These are phyloP conservation scores for Glonium stellatum DNA, from an alignment of 495 filamentous ascomycete species.

Conservation along the genomic window DNA sequence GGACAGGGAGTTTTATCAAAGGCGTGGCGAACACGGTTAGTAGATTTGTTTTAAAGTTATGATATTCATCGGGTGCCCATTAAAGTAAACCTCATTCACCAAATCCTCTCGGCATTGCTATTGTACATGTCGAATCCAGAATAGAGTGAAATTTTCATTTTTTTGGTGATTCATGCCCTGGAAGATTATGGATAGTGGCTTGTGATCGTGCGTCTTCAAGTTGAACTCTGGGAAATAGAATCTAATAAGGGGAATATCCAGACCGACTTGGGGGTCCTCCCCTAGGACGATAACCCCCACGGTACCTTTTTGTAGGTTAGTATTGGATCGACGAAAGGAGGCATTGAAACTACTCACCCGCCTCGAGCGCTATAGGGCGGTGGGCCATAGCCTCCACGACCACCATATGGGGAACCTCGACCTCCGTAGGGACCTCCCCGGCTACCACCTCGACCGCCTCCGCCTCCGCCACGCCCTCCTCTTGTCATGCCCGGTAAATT, in stretches of 20 bases:
- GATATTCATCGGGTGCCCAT: neutral
- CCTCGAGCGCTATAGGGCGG: constrained; percentile 17
- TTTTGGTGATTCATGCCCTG: neutral
- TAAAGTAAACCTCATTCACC: neutral
- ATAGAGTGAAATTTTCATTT: constrained; percentile 1
- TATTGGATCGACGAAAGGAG: neutral
- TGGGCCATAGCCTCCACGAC: constrained; percentile 36
- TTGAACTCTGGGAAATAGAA: neutral
- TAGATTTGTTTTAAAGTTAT: too few relatives aligned
- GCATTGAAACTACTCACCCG: constrained; percentile 6
- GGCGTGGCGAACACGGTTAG: too few relatives aligned
- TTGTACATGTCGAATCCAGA: constrained; percentile 14
- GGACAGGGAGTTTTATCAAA: too few relatives aligned
- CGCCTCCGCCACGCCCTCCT: constrained; percentile 61
- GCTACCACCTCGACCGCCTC: constrained; percentile 32
- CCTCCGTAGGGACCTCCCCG: constrained; percentile 50
- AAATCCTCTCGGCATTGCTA: constrained; percentile 6
- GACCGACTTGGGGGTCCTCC: constrained; percentile 54
- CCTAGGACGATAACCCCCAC: constrained; percentile 65
- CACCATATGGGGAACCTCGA: constrained; percentile 66
- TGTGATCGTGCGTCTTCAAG: neutral
- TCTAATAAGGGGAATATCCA: constrained; percentile 53
- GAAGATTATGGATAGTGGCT: neutral
- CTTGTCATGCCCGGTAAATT: constrained; percentile 86
- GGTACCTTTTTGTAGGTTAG: constrained; percentile 11